Base-by-base conservation (phyloP, 805 yeast genomes). In the Grigorovia transvaalensis region DNA sequence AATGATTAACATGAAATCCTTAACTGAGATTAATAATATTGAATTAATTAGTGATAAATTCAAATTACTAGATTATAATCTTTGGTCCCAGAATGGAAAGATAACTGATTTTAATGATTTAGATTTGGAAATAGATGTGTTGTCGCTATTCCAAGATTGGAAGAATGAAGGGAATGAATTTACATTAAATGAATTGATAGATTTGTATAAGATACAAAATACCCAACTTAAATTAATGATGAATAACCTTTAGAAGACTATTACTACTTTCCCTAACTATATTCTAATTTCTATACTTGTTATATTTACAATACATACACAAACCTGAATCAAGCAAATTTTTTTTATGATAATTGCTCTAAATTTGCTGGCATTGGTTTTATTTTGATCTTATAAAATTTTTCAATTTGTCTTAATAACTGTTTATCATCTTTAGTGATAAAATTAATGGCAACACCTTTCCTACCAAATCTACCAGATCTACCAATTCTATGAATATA, bases 401-500 rank as follows among this genome's bases (percentile, higher is more conserved):
- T 84, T 75, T 91, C 97, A 58, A 93, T 82, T 69, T 86, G 96
- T 68, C 85, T 82, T 74, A 90, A 75, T 66, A 78, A 78, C 58
- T 78, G 76, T 57, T 77, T 77, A 68, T 91, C 97, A 51, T 82
- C 82, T 56, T 76, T 78, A 49, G 98, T 90, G 62, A 90, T 84
- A 66, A 91, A 86, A 77, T 90, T 93, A 69, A 91, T 86, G 56
- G 98, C 97, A 56, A 88, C 91, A 77, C 99, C 99, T 75, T 90
- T 91, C 72, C 99, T 82, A 69, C 99, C 99, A 77, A 91, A 91
- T 72, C 99, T 84, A 66, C 99, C 99, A 62, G 95, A 88, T 75
- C 99, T 83, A 71, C 99, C 99, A 65, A 91, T 95, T 75, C 99
- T 81, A 75, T 91, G 99, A 65, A 91, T 85, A 71, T 93, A 91